Conservation (phyloP, 1,139 yeast genomes). For the Keqinozyma sinolaborantium region DNA sequence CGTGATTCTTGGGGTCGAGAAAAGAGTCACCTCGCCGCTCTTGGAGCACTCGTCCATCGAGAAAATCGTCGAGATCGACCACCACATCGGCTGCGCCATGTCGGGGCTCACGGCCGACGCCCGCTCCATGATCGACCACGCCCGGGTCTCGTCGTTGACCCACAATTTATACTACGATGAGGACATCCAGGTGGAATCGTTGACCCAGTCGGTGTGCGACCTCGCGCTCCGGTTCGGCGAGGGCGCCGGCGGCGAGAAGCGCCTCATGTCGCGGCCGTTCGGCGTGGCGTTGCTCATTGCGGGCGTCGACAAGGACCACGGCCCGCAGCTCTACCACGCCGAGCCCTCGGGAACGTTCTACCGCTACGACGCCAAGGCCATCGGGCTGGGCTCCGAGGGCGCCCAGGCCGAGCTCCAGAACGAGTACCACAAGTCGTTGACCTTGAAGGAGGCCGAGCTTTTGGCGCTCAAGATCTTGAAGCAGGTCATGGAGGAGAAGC, state of each 20-base stretch:
- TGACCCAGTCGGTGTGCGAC: conserved; percentile 96
- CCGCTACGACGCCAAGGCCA: conserved; percentile 97
- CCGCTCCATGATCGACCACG: conserved; percentile 97
- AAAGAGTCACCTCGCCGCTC: conserved; percentile 89
- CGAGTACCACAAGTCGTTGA: conserved; percentile 91
- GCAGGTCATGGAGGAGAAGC: conserved; percentile 98
- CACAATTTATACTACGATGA: conserved; percentile 92
- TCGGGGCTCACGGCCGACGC: conserved; percentile 99
- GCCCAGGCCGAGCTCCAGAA: conserved; percentile 98
- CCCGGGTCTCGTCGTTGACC: conserved; percentile 86
- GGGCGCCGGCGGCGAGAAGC: conserved; percentile 96
- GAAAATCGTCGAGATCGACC: conserved; percentile 91
- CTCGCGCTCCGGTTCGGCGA: conserved; percentile 96
- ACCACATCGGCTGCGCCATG: conserved; percentile 98
- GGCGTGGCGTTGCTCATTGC: conserved; percentile 98
- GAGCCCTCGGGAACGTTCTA: conserved; percentile 99
- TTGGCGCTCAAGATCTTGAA: conserved; percentile 85
- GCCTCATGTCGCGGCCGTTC: conserved; percentile 97
- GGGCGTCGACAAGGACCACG: conserved; percentile 87
- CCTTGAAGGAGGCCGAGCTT: conserved; percentile 92
- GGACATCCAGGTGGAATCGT: conserved; percentile 85
- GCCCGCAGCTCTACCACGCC: conserved; percentile 97
- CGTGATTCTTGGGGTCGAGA: conserved; percentile 93
- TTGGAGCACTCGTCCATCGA: conserved; percentile 93
- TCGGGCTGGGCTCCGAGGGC: conserved; percentile 98